Evolutionary conservation across 352 stramenopile species (phyloP).

Genomic region (Phytophthora gonapodyides): DNA sequence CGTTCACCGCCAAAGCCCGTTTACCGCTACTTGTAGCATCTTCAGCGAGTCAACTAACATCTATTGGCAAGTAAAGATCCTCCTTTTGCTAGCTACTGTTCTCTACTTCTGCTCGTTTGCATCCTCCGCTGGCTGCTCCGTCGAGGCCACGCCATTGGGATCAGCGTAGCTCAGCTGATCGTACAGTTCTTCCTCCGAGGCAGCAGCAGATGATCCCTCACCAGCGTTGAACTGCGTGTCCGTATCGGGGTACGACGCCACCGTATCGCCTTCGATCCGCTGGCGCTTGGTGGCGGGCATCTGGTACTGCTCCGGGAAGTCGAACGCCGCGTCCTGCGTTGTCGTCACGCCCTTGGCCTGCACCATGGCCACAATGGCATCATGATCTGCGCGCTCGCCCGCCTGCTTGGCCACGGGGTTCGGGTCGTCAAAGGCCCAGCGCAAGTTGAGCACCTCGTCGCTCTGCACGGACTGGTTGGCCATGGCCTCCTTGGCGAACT

Average conservation of each 20-base stretch:
- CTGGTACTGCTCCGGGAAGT: slow-evolving; percentile 80
- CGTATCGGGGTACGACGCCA: slow-evolving; percentile 79
- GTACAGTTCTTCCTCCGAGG: slow-evolving; percentile 40
- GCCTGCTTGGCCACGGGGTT: slow-evolving; percentile 93
- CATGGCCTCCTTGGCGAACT: slow-evolving; percentile 92
- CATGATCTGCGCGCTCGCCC: slow-evolving; percentile 81
- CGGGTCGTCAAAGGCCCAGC: slow-evolving; percentile 94
- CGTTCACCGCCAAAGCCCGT: slow-evolving; percentile 34
- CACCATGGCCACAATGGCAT: slow-evolving; percentile 89
- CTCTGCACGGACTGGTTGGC: slow-evolving; percentile 86
- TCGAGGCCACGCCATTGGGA: slow-evolving; percentile 32
- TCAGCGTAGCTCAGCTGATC: slow-evolving; percentile 68
- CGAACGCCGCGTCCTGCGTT: slow-evolving; percentile 61
- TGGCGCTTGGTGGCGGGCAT: slow-evolving; percentile 73
- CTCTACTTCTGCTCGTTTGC: slow-evolving; percentile 12
- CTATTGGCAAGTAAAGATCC: slow-evolving; percentile 20
- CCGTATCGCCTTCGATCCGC: slow-evolving; percentile 60
- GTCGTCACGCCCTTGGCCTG: slow-evolving; percentile 67
- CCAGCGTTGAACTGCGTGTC: slow-evolving; percentile 53
- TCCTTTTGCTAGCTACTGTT: slow-evolving; percentile 20
- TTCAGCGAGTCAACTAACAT: slow-evolving; percentile 19
- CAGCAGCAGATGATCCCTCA: neutral
- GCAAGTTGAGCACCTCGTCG: slow-evolving; percentile 91
- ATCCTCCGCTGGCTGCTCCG: slow-evolving; percentile 28
- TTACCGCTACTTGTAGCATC: slow-evolving; percentile 54